A percentile compares a stretch with the other conserved stretches of the same genome.
phyloP scores from a whole-genome alignment of 1,284 basidiomycete genomes.

The Sanghuangporus baumii region DNA sequence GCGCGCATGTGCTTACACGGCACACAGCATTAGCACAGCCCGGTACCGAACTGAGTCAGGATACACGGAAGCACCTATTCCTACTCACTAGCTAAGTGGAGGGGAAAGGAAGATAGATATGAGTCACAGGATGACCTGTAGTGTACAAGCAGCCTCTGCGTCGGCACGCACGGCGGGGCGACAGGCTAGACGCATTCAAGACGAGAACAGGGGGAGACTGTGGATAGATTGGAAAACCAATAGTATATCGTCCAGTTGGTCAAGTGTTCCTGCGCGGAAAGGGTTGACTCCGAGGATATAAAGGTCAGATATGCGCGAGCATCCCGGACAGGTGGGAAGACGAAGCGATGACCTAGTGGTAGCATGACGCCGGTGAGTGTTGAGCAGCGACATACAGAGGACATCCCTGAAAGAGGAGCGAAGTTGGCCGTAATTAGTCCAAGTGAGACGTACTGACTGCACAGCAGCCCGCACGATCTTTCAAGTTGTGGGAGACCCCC shows the following conservation, averaged over 20 bases:
- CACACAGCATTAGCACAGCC: not conserved
- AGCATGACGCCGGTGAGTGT: not conserved
- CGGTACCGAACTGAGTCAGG: not conserved
- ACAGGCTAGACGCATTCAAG: not conserved
- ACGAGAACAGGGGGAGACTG: not conserved
- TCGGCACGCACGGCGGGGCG: not conserved
- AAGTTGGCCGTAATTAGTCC: not conserved
- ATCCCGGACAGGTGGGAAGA: not conserved
- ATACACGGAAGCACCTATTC: not conserved
- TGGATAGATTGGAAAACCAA: not conserved
- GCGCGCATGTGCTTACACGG: not conserved
- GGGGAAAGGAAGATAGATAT: not conserved
- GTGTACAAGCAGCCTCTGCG: not conserved
- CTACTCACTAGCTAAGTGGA: not conserved
- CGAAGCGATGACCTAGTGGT: not conserved
- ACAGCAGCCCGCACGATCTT: not conserved
- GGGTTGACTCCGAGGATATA: not conserved
- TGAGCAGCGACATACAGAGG: not conserved
- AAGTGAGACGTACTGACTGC: not conserved
- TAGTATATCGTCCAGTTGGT: not conserved
- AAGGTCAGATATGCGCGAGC: not conserved
- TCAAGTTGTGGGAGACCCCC: slow-evolving; percentile 2
- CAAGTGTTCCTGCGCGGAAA: not conserved
- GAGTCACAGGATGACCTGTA: not conserved
- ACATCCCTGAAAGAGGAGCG: not conserved